Conservation (phyloP, 2,329 filamentous ascomycete genomes). For the Fusarium nanum region DNA sequence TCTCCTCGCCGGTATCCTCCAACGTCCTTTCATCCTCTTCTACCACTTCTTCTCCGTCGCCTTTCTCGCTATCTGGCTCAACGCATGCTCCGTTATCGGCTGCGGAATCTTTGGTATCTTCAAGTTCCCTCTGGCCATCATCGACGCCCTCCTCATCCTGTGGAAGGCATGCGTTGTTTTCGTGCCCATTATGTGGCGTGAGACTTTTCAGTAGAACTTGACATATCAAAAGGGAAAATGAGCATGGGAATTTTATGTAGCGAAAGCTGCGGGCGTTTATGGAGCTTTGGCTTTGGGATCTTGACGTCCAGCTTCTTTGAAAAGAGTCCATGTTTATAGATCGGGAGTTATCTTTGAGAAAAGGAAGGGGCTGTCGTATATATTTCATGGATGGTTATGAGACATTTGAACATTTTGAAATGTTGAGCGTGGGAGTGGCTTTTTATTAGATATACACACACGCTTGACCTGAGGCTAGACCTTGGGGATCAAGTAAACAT, state of each 20-base stretch:
- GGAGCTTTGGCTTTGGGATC: slow-evolving; percentile 35
- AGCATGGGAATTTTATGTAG: slow-evolving; percentile 11
- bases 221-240: background rate
- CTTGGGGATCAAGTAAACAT: slow-evolving; percentile 7
- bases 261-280: slow-evolving; percentile 43
- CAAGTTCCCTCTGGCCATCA: slow-evolving; percentile 68
- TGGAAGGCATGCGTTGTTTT: slow-evolving; percentile 86
- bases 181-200: slow-evolving; percentile 81
- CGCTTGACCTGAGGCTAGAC: slow-evolving; percentile 6
- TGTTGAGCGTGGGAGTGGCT: slow-evolving; percentile 28
- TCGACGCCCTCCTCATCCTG: slow-evolving; percentile 76
- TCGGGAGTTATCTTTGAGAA: background rate
- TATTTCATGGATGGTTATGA: slow-evolving; percentile 33
- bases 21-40: slow-evolving; percentile 80
- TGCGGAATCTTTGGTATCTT: slow-evolving; percentile 55
- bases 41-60: slow-evolving; percentile 97
- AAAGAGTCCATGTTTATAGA: slow-evolving; percentile 10
- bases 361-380: slow-evolving; percentile 8
- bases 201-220: slow-evolving; percentile 56
- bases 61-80: slow-evolving; percentile 83
- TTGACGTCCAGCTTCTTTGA: slow-evolving; percentile 28
- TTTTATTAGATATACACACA: slow-evolving; percentile 29
- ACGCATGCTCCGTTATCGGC: slow-evolving; percentile 55
- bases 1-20: slow-evolving; percentile 83
- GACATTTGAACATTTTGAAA: slow-evolving; percentile 37